Evolutionary conservation across 2,329 filamentous ascomycete species (phyloP), one percentile per base, ranked within the genome.

Genomic region (Aspergillus sergii): DNA sequence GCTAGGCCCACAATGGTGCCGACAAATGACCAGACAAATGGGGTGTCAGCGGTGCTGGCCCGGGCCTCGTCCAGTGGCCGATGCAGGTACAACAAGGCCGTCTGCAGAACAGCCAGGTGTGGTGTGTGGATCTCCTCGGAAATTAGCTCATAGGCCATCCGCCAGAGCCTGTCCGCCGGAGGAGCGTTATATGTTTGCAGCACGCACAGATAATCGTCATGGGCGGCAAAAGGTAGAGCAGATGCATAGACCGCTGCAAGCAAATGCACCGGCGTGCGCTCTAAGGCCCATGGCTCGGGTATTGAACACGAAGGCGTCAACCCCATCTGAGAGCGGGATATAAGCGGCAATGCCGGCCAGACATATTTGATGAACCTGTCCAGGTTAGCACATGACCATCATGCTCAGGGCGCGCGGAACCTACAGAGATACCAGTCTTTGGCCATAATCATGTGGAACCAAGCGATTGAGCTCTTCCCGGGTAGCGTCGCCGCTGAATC

Each of bases 1-100:
- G 76, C 72, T 7, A 79, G 60, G 4, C 73, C 77, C 7, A 78
- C 74, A 1, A 75, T 68, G 62, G 69, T 75, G 19, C 76, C 77
- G 58, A 78, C 68, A n/a, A 76, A 76, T 0, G 75, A 79, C 75
- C 76, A 79, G 3, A 72, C n/a, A 36, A 77, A 76, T 0, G 76
- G 69, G 0, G 73, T 75, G 61, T 78, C 75, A 48, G 73, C 69
- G 9, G 68, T 62, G n/a, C 70, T 69, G 12, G 65, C 70, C 30
- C 67, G 68, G 9, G 66, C 65, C 21, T 70, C 69, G 9, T 64
- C 66, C 2, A 65, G 64, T 1, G 72, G 67, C 34, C 70, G 64
- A 23, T 77, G 75, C n/a, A 75, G 59, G 51, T 76, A 77, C 14
- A 77, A 60, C 32, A 77, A 58, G 12, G 69, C 72, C 4, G 75